phyloP scores from a whole-genome alignment of 129 eudicot species.

The Cynara cardunculus region DNA sequence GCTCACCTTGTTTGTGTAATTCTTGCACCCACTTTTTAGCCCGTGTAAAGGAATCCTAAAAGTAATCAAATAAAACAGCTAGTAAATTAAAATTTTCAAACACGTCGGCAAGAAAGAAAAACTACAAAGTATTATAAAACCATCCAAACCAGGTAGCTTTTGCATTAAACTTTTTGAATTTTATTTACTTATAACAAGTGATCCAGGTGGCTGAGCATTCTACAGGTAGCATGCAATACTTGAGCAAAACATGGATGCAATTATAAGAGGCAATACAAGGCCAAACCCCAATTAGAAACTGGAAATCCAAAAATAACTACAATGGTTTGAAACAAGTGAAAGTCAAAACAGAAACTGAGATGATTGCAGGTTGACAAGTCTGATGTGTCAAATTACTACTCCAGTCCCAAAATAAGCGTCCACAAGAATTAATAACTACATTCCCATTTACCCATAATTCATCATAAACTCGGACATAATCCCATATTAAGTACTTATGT shows the following conservation, averaged over 20 bases:
- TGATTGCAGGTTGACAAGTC: not conserved
- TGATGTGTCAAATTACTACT: not conserved
- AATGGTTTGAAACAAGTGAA: not conserved
- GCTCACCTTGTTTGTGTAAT: constrained; percentile 91
- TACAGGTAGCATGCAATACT: not conserved
- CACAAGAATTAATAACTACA: not conserved
- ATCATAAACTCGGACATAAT: not conserved
- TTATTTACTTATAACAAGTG: not conserved
- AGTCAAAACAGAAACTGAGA: not conserved
- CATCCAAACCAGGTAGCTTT: not conserved
- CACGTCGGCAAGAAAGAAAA: not conserved
- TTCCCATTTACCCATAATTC: not conserved
- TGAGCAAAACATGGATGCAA: not conserved
- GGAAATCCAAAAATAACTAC: not conserved
- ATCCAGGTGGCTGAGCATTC: not conserved
- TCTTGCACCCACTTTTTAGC: constrained; percentile 99
- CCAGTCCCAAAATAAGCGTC: too few relatives aligned
- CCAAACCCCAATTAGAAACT: not conserved
- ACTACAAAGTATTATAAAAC: not conserved
- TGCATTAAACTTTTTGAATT: not conserved
- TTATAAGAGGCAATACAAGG: not conserved
- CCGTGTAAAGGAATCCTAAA: constrained; percentile 80
- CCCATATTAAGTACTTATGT: not conserved
- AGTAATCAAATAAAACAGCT: not conserved
- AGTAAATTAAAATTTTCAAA: not conserved